Evolutionary conservation across 441 rosid species (phyloP), one percentile per base, ranked within the genome.

Genomic region (Arabidopsis lyrata): DNA sequence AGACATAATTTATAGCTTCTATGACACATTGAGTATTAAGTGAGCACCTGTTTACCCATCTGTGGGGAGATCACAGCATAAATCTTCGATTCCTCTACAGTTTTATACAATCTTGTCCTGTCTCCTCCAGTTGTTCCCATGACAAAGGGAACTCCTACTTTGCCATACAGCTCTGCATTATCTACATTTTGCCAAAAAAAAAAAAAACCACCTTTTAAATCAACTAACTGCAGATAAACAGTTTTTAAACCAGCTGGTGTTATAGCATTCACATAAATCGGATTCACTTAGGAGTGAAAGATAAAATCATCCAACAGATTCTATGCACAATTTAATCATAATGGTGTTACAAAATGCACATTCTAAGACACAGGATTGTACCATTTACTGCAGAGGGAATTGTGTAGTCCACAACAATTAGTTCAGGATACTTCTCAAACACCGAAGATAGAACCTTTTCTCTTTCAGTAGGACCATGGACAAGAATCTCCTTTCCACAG

Each of bases 101-200:
- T 85, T 80, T 85, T 82, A 55, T 83, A 84, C 24, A 93, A 77
- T 12, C 0, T 74, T 48, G 83, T 81, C 77, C 95, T 81, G 41
- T 93, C 86, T 65, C 95, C 98, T 64, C 98, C 91, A 8, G 95
- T 90, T 48, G 98, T 93, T 79, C 97, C 98, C 91, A 90, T 83
- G 5, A 93, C 97, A 73, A 93, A 93, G 8, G 98, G 95, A 62
- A 90, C 88, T 34, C 97, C 98, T 54, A 88, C 90, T 83, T 87
- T 90, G 76, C 82, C 76, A 80, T 93, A 93, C 5, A 90, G 78
- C 65, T 86, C 89, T 1, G 87, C 97, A 13, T 89, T 90, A 81
- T 78, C 97, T 90, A 75, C 67, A 83, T 55, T 54, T 39, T 48
- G 52, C 61, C 24, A 54, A 31, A 41, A 14, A 38, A 13, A 20